Evolutionary conservation across 441 rosid genomes (phyloP).

Genomic region (Geranium incanum): DNA sequence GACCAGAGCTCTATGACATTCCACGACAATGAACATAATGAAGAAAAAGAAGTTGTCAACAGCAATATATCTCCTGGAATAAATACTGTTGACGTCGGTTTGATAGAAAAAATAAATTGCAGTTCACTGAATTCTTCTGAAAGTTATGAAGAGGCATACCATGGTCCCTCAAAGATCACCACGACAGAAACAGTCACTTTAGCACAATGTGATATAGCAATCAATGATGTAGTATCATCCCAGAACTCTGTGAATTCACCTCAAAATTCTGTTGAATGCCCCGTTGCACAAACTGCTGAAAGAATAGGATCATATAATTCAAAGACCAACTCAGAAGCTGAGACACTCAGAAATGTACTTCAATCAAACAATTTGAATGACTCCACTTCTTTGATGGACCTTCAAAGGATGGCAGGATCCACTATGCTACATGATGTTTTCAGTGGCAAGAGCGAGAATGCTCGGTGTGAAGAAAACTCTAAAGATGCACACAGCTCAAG

Average conservation of each 20-base stretch:
- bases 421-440: conserved; percentile 27
- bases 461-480: conserved; percentile 24
- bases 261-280: not conserved
- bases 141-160: conserved; percentile 23
- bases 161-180: conserved; percentile 25
- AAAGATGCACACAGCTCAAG: conserved; percentile 20
- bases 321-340: conserved; percentile 40
- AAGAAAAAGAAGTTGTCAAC: conserved; percentile 44
- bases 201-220: conserved; percentile 23
- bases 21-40: conserved; percentile 32
- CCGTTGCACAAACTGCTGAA: conserved; percentile 25
- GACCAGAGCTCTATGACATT: conserved; percentile 34
- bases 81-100: conserved; percentile 12
- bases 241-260: conserved; percentile 4
- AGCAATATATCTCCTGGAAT: conserved; percentile 40
- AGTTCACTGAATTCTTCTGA: conserved; percentile 22
- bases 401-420: conserved; percentile 40
- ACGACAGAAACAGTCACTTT: conserved; percentile 19
- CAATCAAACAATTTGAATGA: conserved; percentile 22
- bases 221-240: conserved; percentile 5
- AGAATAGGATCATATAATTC: conserved; percentile 36
- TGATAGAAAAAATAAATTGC: conserved; percentile 20
- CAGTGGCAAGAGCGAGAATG: conserved; percentile 21
- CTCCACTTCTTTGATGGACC: conserved; percentile 41
- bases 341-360: conserved; percentile 18